These are phyloP conservation scores for Ceratocystis cacaofunesta DNA, from an alignment of 2,329 filamentous ascomycete species.

Conservation along the genomic window DNA sequence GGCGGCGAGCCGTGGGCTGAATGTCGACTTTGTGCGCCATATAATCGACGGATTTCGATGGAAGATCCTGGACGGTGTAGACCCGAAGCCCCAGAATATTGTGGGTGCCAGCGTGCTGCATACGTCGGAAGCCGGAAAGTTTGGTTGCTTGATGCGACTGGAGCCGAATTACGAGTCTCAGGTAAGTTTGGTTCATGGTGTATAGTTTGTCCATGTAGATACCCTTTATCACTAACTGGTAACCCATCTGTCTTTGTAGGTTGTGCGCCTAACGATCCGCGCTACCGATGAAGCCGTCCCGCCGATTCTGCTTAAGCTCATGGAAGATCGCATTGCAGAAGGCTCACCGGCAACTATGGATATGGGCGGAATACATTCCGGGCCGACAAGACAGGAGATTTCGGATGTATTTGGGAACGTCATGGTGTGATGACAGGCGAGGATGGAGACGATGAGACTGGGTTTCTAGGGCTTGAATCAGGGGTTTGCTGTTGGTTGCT, in stretches of 20 bases:
- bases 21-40: conserved; percentile 52
- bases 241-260: conserved; percentile 39
- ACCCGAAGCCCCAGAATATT: conserved; percentile 85
- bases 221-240: conserved; percentile 18
- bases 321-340: conserved; percentile 64
- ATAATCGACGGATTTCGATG: conserved; percentile 76
- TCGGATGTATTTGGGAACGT: conserved; percentile 41
- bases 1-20: conserved; percentile 42
- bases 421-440: conserved; percentile 31
- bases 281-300: conserved; percentile 88
- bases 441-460: not conserved
- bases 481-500: not conserved
- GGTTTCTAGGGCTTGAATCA: not conserved
- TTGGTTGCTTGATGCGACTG: conserved; percentile 79
- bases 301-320: conserved; percentile 60
- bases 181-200: conserved; percentile 42
- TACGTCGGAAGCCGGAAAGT: conserved; percentile 73
- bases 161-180: conserved; percentile 88
- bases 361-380: conserved; percentile 21
- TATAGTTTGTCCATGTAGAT: not conserved
- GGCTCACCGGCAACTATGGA: conserved; percentile 33
- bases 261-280: conserved; percentile 86
- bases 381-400: conserved; percentile 35
- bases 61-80: conserved; percentile 71
- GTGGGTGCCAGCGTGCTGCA: conserved; percentile 81